Base-by-base conservation (phyloP, 805 yeast species). In the Candida chilensis region DNA sequence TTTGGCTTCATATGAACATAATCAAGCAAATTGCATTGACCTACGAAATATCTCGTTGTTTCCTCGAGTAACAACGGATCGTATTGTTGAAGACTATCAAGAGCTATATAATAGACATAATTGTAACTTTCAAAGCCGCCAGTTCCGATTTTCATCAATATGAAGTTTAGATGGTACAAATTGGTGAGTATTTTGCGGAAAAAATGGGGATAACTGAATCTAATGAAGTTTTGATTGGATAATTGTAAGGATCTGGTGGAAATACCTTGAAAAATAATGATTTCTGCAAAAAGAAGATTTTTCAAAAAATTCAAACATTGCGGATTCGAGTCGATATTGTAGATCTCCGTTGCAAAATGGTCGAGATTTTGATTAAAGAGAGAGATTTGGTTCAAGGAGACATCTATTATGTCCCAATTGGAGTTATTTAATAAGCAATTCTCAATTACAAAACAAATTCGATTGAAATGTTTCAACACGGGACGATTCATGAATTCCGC, bases 71-170 rank as follows among this genome's bases (percentile, higher is more conserved):
- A 29, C 8, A 32, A 32, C 27, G 37, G 32, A 29, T 49, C 52
- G 26, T 47, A 40, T 33, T 47, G 61, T 24, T 43, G 41, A 26
- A 57, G 44, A 1, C 53, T 47, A 36, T 74, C 81, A 2, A 71
- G 33, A 8, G 71, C 43, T 4, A 74, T 51, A 26, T 65, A 56
- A 38, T 71, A 71, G 11, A 75, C 71, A 46, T 74, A 78, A 40
- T 75, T 74, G 47, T 74, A 79, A 9, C 71, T 62, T 33, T 73
- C 74, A 43, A 76, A 76, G 3, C 82, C 82, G 4, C 81, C 82
- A 16, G 70, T 67, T 0, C 84, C 84, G 6, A 76, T 64, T 15
- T 67, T 54, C 17, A 67, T 61, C 16, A 74, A 42, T 6, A 76
- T 53, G 37, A 66, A 73, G 37, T 70, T 61, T 30, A 64, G 27